Percentiles rank a stretch among this genome's conserved stretches.
These are phyloP conservation scores for Salix viminalis DNA, from an alignment of 345 rosid genomes.

Conservation along the genomic window DNA sequence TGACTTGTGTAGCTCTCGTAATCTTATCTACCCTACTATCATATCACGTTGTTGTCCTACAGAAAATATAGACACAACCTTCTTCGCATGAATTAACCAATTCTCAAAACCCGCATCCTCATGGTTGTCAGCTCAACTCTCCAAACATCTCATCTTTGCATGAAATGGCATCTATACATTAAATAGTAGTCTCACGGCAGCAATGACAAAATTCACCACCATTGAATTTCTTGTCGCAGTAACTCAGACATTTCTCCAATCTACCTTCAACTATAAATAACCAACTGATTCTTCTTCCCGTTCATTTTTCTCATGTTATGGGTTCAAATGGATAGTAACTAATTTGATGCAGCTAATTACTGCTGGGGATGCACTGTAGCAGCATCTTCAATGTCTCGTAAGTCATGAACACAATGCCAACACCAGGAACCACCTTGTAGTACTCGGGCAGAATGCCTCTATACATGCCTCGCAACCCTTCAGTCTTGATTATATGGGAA, in stretches of 20 bases:
- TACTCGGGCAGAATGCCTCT: constrained; percentile 91
- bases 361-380: not conserved
- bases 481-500: constrained; percentile 50
- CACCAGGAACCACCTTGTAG: constrained; percentile 90
- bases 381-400: constrained; percentile 76
- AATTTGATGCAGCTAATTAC: not conserved
- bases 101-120: not conserved
- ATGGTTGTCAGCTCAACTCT: not conserved
- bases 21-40: not conserved
- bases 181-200: constrained; percentile 26
- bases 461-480: constrained; percentile 75
- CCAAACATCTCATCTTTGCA: not conserved
- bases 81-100: not conserved
- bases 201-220: constrained; percentile 52
- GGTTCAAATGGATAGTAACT: not conserved
- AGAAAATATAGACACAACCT: not conserved
- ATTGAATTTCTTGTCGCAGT: constrained; percentile 10
- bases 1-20: not conserved
- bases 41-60: not conserved
- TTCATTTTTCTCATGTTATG: not conserved
- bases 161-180: constrained; percentile 32
- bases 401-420: constrained; percentile 94
- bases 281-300: not conserved
- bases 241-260: constrained; percentile 12
- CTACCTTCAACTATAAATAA: not conserved